phyloP scores from a whole-genome alignment of 2,329 filamentous ascomycete genomes.

The Podosphaera xanthii region DNA sequence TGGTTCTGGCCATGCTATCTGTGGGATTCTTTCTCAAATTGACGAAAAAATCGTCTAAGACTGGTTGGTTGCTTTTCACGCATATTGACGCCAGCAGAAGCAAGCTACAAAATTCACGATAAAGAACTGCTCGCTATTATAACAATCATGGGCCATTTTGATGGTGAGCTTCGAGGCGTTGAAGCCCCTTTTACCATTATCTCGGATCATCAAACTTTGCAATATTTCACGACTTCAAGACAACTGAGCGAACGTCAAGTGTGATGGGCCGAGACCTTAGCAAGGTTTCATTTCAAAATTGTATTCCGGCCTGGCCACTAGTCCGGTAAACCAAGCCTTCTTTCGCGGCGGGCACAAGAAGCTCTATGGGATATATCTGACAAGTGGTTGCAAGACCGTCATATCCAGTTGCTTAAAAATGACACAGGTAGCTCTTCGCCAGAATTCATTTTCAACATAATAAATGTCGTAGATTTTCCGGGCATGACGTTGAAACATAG shows the following conservation, averaged over 20 bases:
- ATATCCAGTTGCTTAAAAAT: neutral
- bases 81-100: neutral
- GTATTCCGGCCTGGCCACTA: neutral
- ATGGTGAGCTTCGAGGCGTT: conserved; percentile 1
- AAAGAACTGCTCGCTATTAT: conserved; percentile 1
- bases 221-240: neutral
- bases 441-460: neutral
- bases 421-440: neutral
- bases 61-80: neutral
- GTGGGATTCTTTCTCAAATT: neutral
- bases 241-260: conserved; percentile 1
- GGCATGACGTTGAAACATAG: neutral
- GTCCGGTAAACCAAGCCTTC: neutral
- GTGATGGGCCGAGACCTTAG: neutral
- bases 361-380: neutral
- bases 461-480: neutral
- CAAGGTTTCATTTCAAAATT: conserved; percentile 1
- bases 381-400: neutral
- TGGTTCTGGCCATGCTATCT: neutral
- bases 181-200: neutral
- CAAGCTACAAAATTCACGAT: neutral
- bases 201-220: neutral
- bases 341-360: neutral
- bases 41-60: neutral
- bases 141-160: neutral